phyloP scores from a whole-genome alignment of 116 monocot species.

The Dioscorea cayenensis region DNA sequence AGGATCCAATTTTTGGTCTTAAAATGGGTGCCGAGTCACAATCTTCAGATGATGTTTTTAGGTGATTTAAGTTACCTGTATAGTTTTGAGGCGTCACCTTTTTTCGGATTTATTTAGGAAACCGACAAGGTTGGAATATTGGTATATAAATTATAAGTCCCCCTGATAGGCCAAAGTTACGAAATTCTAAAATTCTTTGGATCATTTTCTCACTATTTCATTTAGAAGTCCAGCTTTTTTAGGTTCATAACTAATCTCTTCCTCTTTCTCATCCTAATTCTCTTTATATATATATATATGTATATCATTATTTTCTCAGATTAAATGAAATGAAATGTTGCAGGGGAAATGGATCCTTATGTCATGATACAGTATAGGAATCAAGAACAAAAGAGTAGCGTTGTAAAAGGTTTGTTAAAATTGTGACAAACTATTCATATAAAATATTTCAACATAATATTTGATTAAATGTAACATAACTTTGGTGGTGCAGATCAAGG shows the following conservation, averaged over 20 bases:
- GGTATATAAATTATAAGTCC: conserved; percentile 20
- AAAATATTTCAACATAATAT: too few species aligned
- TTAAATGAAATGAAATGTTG: neutral
- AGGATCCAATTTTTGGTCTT: conserved; percentile 94
- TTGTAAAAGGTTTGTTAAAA: conserved; percentile 15
- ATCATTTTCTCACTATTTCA: neutral
- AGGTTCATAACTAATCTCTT: neutral
- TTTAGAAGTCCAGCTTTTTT: conserved; percentile 1
- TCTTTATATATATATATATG: neutral
- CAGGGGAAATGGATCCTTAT: conserved; percentile 27
- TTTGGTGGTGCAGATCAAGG: conserved; percentile 22
- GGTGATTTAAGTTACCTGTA: conserved; percentile 46
- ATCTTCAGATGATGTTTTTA: conserved; percentile 69
- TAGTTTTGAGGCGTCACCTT: conserved; percentile 14
- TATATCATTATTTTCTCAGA: neutral
- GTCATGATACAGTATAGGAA: conserved; percentile 24
- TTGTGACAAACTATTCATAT: too few species aligned
- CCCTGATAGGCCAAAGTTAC: conserved; percentile 7
- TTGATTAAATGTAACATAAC: too few species aligned
- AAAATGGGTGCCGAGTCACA: conserved; percentile 82
- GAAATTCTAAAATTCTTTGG: neutral
- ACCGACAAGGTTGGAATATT: conserved; percentile 24
- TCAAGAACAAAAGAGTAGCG: conserved; percentile 24
- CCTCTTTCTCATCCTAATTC: neutral
- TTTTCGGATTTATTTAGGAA: conserved; percentile 20